These are phyloP conservation scores for Boletus fagicola DNA, from an alignment of 768 basidiomycete species.

Conservation along the genomic window DNA sequence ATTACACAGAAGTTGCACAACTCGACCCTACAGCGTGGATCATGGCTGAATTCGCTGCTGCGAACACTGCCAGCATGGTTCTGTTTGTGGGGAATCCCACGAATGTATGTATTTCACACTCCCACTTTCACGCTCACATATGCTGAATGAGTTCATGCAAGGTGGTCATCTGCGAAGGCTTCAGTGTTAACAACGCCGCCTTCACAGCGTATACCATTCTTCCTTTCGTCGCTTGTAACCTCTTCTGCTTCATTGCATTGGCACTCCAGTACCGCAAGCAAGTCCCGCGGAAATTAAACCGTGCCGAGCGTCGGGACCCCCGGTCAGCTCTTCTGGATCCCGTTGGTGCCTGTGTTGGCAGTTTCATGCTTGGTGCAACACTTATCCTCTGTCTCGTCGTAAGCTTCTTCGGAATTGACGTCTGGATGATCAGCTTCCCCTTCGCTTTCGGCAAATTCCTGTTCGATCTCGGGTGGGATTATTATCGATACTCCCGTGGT, in stretches of 20 bases:
- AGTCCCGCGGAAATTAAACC: slow-evolving; percentile 48
- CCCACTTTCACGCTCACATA: background rate
- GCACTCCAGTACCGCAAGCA: slow-evolving; percentile 55
- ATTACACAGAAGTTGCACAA: slow-evolving; percentile 66
- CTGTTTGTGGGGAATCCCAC: slow-evolving; percentile 90
- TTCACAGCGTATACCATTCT: slow-evolving; percentile 84
- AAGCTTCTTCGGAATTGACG: slow-evolving; percentile 72
- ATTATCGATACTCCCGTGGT: slow-evolving; percentile 41
- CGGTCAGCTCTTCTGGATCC: slow-evolving; percentile 70
- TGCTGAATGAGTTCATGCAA: background rate
- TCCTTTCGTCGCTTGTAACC: slow-evolving; percentile 67
- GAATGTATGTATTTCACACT: slow-evolving; percentile 45
- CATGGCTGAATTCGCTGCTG: slow-evolving; percentile 73
- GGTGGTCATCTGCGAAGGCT: slow-evolving; percentile 85
- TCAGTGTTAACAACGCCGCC: slow-evolving; percentile 69
- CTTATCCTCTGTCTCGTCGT: slow-evolving; percentile 74
- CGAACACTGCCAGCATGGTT: slow-evolving; percentile 75
- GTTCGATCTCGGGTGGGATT: slow-evolving; percentile 63
- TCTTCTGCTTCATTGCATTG: slow-evolving; percentile 62
- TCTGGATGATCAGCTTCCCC: slow-evolving; percentile 83
- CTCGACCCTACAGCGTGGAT: slow-evolving; percentile 63
- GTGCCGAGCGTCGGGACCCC: slow-evolving; percentile 42
- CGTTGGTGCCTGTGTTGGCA: slow-evolving; percentile 70
- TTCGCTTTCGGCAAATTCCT: slow-evolving; percentile 72
- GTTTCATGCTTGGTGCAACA: slow-evolving; percentile 60